Conservation (phyloP, 164 flowering plant genomes). For the Vitis labrusca region DNA sequence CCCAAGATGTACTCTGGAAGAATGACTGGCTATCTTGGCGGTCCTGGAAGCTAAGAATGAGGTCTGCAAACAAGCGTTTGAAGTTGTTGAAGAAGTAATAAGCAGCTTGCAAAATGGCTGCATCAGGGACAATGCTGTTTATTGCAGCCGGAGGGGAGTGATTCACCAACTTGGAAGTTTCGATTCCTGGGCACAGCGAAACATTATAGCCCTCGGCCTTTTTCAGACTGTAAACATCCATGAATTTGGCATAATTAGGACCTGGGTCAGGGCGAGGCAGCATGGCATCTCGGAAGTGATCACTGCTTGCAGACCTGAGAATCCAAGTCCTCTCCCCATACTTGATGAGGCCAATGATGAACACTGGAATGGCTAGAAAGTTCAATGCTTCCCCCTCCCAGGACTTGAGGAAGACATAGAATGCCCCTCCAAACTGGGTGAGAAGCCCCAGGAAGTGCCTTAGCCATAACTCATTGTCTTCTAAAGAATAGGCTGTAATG, state of each 20-base stretch:
- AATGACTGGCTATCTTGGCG: conserved; percentile 12
- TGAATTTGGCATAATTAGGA: neutral
- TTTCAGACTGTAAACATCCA: conserved; percentile 4
- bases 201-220: conserved; percentile 1
- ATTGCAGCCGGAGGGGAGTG: too few relatives aligned
- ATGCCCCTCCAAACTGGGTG: neutral
- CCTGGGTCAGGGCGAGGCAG: neutral
- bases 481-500: conserved; percentile 4
- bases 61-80: conserved; percentile 29
- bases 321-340: conserved; percentile 8
- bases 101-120: conserved; percentile 2
- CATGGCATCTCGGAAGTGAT: neutral
- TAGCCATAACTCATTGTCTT: conserved; percentile 7
- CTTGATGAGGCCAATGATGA: neutral
- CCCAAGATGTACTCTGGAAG: neutral
- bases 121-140: neutral
- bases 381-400: neutral
- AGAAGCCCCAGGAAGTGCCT: conserved; percentile 6
- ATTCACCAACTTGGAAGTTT: too few relatives aligned
- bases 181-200: too few relatives aligned
- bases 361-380: neutral
- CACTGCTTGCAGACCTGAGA: neutral
- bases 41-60: conserved; percentile 30
- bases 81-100: conserved; percentile 15
- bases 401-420: conserved; percentile 6